Percentiles rank a stretch among this genome's conserved stretches.
Evolutionary conservation across 345 rosid genomes (phyloP).

Genomic region (Balakata baccata): DNA sequence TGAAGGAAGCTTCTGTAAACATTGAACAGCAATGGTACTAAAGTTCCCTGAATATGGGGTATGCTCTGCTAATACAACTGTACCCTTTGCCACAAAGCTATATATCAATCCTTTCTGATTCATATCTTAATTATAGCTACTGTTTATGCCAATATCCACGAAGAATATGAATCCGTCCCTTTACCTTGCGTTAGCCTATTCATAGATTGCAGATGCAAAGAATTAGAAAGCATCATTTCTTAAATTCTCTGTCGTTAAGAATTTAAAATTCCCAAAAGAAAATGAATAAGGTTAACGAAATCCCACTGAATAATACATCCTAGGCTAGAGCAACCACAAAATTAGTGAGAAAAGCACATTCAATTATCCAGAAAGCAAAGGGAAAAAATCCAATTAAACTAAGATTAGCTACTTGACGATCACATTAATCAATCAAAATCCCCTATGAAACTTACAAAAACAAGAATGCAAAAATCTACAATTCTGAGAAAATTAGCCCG

Average conservation of each 20-base stretch:
- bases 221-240: not conserved
- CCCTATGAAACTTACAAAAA: not conserved
- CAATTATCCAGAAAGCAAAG: too few species aligned
- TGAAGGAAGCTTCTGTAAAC: constrained; percentile 89
- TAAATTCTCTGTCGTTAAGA: not conserved
- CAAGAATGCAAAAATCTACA: not conserved
- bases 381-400: not conserved
- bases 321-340: not conserved
- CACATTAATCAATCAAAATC: not conserved
- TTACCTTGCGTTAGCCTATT: not conserved
- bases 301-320: not conserved
- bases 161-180: not conserved
- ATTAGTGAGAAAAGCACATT: not conserved
- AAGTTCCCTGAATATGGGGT: constrained; percentile 90
- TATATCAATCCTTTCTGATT: constrained; percentile 89
- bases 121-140: constrained; percentile 42
- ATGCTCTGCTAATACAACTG: constrained; percentile 88
- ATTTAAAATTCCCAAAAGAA: not conserved
- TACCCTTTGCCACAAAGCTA: constrained; percentile 94
- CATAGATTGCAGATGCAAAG: not conserved
- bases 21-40: constrained; percentile 95
- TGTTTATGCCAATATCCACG: constrained; percentile 6
- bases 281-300: not conserved
- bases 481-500: not conserved
- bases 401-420: not conserved